Conservation (phyloP, 179 eudicot species). For the Sideroxylon spinosum region DNA sequence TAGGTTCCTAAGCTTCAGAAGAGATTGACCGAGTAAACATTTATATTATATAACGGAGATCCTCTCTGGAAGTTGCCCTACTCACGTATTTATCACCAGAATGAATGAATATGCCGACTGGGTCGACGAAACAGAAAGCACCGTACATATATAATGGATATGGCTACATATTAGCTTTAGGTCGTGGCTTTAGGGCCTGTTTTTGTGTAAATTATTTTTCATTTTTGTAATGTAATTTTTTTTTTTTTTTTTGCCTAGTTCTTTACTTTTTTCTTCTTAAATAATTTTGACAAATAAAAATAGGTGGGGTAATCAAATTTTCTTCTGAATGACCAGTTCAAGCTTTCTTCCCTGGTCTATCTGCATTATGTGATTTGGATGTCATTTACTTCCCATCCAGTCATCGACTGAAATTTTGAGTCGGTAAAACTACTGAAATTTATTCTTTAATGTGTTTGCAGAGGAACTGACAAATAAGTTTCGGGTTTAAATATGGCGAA, state of each 20-base stretch:
- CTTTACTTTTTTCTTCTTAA: not conserved
- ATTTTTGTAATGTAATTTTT: slow-evolving; percentile 40
- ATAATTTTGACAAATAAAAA: not conserved
- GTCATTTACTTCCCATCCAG: not conserved
- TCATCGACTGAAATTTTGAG: not conserved
- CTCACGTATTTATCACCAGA: slow-evolving; percentile 19
- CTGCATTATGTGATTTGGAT: not conserved
- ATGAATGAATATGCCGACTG: not conserved
- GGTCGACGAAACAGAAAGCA: slow-evolving; percentile 7
- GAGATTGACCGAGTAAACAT: slow-evolving; percentile 44
- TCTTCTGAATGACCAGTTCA: not conserved
- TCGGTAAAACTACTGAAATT: too few relatives aligned
- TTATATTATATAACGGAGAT: not conserved
- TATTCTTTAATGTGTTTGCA: too few relatives aligned
- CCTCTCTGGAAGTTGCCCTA: not conserved
- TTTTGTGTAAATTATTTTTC: slow-evolving; percentile 43
- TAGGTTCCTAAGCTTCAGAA: slow-evolving; percentile 52
- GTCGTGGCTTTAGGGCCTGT: slow-evolving; percentile 16
- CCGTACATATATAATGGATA: slow-evolving; percentile 1
- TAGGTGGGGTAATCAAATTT: slow-evolving; percentile 1
- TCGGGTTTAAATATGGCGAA: too few relatives aligned
- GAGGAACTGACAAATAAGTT: too few relatives aligned
- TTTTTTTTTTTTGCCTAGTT: not conserved
- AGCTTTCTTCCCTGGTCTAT: not conserved
- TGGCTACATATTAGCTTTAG: slow-evolving; percentile 20